A percentile compares a stretch with the other conserved stretches of the same genome.
These are phyloP conservation scores for Solanum hybrid DNA, from an alignment of 305 asterid species.

Conservation along the genomic window DNA sequence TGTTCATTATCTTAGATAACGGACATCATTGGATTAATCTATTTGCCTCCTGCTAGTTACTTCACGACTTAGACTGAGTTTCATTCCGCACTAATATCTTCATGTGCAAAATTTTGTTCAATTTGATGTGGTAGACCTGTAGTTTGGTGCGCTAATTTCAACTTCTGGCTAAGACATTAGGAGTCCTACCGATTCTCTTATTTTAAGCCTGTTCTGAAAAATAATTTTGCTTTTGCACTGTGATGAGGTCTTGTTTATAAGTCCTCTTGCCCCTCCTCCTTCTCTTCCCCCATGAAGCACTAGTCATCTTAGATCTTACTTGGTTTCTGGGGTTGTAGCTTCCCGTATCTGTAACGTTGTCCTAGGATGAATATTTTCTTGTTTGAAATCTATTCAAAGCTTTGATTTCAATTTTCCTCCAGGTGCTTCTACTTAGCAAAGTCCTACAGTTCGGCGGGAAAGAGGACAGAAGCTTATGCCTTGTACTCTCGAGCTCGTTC, in stretches of 20 bases:
- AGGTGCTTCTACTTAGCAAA: conserved; percentile 97
- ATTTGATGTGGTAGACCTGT: background rate
- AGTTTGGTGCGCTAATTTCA: background rate
- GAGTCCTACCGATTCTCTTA: background rate
- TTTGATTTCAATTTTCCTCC: conserved; percentile 20
- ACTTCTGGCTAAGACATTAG: background rate
- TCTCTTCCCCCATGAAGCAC: background rate
- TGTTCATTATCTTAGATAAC: background rate
- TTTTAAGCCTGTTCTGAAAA: background rate
- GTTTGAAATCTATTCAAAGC: conserved; percentile 2
- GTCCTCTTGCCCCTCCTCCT: background rate
- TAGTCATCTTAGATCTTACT: background rate
- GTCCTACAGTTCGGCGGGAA: conserved; percentile 93
- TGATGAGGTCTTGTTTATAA: background rate
- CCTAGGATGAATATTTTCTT: conserved; percentile 1
- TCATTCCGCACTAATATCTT: background rate
- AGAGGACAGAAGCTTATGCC: conserved; percentile 91
- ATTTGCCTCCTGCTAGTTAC: background rate
- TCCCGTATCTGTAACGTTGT: background rate
- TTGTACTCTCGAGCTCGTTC: conserved; percentile 64
- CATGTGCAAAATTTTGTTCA: background rate
- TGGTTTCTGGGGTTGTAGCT: background rate
- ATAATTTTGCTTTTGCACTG: background rate
- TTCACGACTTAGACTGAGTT: background rate
- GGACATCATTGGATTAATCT: background rate